These are phyloP conservation scores for Urochloa ruziziensis DNA, from an alignment of 176 grass and related monocot species.

Conservation along the genomic window DNA sequence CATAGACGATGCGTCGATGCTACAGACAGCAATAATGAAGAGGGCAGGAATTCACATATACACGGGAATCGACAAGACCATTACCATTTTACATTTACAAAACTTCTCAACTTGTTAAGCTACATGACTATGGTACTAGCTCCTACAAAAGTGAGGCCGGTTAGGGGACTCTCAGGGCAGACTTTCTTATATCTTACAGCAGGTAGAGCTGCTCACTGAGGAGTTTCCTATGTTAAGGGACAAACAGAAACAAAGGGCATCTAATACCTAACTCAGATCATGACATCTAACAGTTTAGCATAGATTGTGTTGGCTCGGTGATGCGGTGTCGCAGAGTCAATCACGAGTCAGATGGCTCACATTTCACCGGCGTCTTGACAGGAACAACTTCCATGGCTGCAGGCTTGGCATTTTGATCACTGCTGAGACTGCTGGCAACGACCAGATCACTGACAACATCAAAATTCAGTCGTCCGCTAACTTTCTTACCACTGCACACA, in stretches of 20 bases:
- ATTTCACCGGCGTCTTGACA: conserved; percentile 48
- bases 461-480: conserved; percentile 60
- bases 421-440: conserved; percentile 61
- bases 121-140: conserved; percentile 25
- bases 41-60: background rate
- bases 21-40: no score
- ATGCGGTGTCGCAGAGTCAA: background rate
- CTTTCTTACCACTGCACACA: conserved; percentile 64
- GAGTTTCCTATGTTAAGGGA: conserved; percentile 39
- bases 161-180: conserved; percentile 46
- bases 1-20: no score
- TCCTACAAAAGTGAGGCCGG: background rate
- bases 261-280: background rate
- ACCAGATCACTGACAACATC: conserved; percentile 87
- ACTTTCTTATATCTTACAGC: conserved; percentile 40
- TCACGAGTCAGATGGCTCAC: conserved; percentile 56
- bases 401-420: conserved; percentile 35
- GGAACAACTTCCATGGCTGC: conserved; percentile 1
- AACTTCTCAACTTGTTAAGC: conserved; percentile 4
- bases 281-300: conserved; percentile 19
- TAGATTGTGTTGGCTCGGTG: background rate
- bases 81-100: conserved; percentile 55
- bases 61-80: background rate
- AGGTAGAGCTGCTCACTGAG: conserved; percentile 51
- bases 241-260: background rate